Conservation (phyloP, 495 filamentous ascomycete genomes). For the Xylaria sp. region DNA sequence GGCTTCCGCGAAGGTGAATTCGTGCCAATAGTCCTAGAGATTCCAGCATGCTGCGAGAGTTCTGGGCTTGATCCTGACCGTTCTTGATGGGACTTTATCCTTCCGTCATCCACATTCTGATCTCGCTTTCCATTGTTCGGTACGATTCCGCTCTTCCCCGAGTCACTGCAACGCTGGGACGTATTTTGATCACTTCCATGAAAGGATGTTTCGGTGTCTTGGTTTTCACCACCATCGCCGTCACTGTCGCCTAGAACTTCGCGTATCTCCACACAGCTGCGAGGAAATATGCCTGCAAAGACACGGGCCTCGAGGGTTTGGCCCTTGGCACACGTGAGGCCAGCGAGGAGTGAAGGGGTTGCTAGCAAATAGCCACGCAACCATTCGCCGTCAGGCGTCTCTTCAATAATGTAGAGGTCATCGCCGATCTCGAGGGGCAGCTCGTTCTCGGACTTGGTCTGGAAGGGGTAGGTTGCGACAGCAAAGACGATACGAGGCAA, state of each 20-base stretch:
- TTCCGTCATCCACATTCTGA: constrained; percentile 23
- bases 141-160: constrained; percentile 54
- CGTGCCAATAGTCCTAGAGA: constrained; percentile 9
- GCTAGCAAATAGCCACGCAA: constrained; percentile 94
- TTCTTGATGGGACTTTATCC: neutral
- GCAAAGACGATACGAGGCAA: constrained; percentile 97
- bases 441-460: constrained; percentile 83
- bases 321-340: constrained; percentile 88
- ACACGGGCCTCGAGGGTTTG: constrained; percentile 94
- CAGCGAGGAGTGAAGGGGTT: constrained; percentile 89
- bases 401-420: constrained; percentile 98
- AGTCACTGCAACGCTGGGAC: constrained; percentile 47
- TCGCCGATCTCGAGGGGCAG: constrained; percentile 97
- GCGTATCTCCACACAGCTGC: constrained; percentile 83
- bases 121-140: constrained; percentile 44
- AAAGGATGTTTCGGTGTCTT: constrained; percentile 39
- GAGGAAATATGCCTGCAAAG: constrained; percentile 95
- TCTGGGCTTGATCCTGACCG: neutral
- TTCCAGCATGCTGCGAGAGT: neutral
- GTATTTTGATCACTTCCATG: constrained; percentile 37
- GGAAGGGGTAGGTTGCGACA: constrained; percentile 91
- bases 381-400: constrained; percentile 86
- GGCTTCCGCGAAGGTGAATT: constrained; percentile 66
- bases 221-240: constrained; percentile 58
- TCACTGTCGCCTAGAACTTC: constrained; percentile 74